A percentile compares a stretch with the other conserved stretches of the same genome.
Conservation (phyloP, 495 filamentous ascomycete genomes). For the Astrothelium subdiscretum region DNA sequence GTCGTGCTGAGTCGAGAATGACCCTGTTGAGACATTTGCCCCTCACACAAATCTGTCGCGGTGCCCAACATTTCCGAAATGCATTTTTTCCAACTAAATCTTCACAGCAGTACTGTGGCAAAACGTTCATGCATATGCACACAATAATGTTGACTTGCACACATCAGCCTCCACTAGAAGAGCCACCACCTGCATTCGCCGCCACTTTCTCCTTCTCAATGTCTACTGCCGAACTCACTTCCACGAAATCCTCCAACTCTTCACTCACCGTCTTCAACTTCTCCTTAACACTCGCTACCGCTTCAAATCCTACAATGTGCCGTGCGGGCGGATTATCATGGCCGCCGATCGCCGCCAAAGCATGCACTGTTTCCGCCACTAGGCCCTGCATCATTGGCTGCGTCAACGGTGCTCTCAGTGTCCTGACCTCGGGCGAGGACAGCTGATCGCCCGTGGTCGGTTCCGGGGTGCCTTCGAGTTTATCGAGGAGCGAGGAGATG, state of each 20-base stretch:
- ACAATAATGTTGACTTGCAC: too few relatives aligned
- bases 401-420: constrained; percentile 60
- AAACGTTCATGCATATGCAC: neutral
- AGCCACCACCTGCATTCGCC: neutral
- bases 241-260: constrained; percentile 91
- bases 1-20: too few relatives aligned
- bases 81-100: too few relatives aligned
- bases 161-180: too few relatives aligned
- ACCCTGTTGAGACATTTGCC: too few relatives aligned
- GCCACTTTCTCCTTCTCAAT: constrained; percentile 43
- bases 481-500: constrained; percentile 57
- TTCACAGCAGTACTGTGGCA: too few relatives aligned
- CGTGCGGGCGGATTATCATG: constrained; percentile 92
- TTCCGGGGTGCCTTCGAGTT: constrained; percentile 26
- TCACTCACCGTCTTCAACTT: constrained; percentile 94
- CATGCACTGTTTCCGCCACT: constrained; percentile 81
- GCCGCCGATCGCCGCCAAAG: constrained; percentile 79
- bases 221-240: constrained; percentile 75
- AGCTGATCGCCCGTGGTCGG: constrained; percentile 33
- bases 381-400: constrained; percentile 53
- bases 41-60: too few relatives aligned
- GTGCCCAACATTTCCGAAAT: too few relatives aligned
- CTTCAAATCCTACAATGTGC: constrained; percentile 89
- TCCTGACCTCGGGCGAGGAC: constrained; percentile 43
- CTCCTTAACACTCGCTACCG: constrained; percentile 79